A percentile compares a stretch with the other conserved stretches of the same genome.
phyloP scores from a whole-genome alignment of 116 monocot genomes.

The Phalaenopsis hybrid region DNA sequence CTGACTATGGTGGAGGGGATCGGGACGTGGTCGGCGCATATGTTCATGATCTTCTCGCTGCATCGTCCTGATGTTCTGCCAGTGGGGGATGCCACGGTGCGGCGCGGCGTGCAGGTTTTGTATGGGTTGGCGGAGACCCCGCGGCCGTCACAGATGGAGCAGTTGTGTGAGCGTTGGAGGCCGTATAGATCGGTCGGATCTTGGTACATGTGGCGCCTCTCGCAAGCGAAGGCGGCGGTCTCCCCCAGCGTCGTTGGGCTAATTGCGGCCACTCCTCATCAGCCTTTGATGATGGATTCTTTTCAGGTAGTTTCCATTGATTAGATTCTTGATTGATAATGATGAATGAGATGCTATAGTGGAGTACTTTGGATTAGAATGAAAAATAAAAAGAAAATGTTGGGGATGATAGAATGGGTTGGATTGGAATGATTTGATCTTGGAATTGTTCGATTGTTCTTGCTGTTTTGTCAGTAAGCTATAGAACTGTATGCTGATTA shows the following conservation, averaged over 20 bases:
- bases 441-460: background rate
- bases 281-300: conserved; percentile 14
- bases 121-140: conserved; percentile 35
- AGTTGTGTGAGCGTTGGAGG: conserved; percentile 42
- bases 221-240: conserved; percentile 23
- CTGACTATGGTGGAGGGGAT: conserved; percentile 54
- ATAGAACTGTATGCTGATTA: background rate
- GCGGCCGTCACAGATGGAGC: conserved; percentile 43
- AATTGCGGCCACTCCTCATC: conserved; percentile 2
- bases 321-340: background rate
- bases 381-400: background rate
- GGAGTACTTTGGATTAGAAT: background rate
- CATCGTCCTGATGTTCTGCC: conserved; percentile 49
- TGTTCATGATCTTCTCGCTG: conserved; percentile 55
- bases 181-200: conserved; percentile 48
- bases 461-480: background rate
- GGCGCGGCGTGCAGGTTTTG: conserved; percentile 46
- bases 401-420: background rate
- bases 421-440: background rate
- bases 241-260: background rate
- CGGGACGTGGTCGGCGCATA: conserved; percentile 57
- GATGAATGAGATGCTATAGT: background rate
- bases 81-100: conserved; percentile 36
- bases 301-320: conserved; percentile 10
- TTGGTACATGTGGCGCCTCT: conserved; percentile 60